Evolutionary conservation across 2,329 filamentous ascomycete genomes (phyloP).

Genomic region (Bertia moriformis): DNA sequence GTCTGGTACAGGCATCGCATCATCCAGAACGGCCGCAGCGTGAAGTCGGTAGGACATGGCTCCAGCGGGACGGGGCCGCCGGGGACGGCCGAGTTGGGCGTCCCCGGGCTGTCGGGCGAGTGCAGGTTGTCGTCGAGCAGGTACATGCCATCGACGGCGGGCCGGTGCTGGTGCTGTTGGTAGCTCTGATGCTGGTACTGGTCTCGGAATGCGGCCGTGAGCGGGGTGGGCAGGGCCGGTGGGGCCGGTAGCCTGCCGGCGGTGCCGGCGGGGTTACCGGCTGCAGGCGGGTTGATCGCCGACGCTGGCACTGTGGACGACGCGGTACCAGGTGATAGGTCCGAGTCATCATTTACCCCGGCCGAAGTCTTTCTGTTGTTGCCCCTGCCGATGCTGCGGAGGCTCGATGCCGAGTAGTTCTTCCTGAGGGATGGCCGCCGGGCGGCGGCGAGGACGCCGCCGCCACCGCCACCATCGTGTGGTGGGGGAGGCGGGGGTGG

Average conservation of each 20-base stretch:
- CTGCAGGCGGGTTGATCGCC: too few species aligned
- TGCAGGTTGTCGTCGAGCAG: slow-evolving; percentile 77
- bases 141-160: slow-evolving; percentile 46
- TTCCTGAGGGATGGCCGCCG: background rate
- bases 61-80: slow-evolving; percentile 70
- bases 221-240: background rate
- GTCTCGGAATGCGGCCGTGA: background rate
- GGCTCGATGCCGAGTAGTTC: background rate
- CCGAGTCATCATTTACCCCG: background rate
- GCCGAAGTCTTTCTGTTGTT: background rate
- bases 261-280: too few species aligned
- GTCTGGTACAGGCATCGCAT: slow-evolving; percentile 92
- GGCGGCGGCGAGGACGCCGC: background rate
- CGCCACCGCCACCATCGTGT: background rate
- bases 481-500: too few species aligned
- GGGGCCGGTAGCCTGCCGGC: background rate
- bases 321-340: background rate
- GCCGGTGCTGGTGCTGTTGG: too few species aligned
- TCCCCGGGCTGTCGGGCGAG: slow-evolving; percentile 45
- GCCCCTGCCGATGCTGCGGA: background rate
- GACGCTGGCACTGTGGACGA: background rate
- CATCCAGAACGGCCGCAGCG: slow-evolving; percentile 93
- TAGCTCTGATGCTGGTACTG: too few species aligned
- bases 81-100: slow-evolving; percentile 41
- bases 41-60: slow-evolving; percentile 74